Evolutionary conservation across 768 basidiomycete genomes (phyloP).

Genomic region (Boletus reticuloceps): DNA sequence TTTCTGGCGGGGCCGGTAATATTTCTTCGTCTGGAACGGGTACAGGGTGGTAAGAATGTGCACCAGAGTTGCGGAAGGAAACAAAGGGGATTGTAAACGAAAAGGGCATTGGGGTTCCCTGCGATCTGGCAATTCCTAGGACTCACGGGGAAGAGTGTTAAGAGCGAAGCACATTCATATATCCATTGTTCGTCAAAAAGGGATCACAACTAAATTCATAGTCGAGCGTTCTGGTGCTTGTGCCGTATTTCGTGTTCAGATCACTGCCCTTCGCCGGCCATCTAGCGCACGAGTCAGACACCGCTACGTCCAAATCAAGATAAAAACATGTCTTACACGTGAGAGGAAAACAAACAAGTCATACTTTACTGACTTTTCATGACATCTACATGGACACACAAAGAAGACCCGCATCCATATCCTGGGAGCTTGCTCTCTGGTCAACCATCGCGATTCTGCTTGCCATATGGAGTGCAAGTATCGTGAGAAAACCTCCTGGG

Average conservation of each 20-base stretch:
- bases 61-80: background rate
- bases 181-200: background rate
- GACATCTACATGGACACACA: slow-evolving; percentile 11
- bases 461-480: slow-evolving; percentile 18
- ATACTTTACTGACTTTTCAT: background rate
- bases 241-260: slow-evolving; percentile 4
- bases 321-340: background rate
- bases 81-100: background rate
- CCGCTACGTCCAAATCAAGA: background rate
- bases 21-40: slow-evolving; percentile 19
- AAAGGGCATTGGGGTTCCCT: slow-evolving; percentile 3
- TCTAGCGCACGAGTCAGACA: background rate
- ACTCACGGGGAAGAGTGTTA: background rate
- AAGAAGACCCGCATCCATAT: background rate
- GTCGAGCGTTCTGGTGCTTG: background rate
- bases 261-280: slow-evolving; percentile 2
- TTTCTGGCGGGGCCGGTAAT: background rate
- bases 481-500: background rate
- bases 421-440: slow-evolving; percentile 24
- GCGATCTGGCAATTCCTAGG: background rate
- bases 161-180: slow-evolving; percentile 1
- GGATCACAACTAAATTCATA: background rate
- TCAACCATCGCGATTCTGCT: slow-evolving; percentile 16
- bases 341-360: background rate
- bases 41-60: slow-evolving; percentile 12